These are phyloP conservation scores for Coelastrella sp. DNA, from an alignment of 139 green algal species.

Conservation along the genomic window DNA sequence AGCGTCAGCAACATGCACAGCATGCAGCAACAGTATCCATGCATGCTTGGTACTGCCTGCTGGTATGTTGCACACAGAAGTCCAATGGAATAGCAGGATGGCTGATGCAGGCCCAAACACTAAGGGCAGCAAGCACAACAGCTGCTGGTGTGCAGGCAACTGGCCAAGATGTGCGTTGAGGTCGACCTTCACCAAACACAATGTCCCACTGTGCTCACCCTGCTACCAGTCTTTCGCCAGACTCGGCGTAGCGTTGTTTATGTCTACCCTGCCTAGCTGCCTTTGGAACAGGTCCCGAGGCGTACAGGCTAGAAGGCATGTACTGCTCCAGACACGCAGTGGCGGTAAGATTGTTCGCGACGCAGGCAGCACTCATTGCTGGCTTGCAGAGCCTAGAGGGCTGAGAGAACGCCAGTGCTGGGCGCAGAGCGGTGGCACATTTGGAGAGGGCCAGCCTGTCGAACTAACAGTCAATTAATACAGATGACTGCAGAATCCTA, in stretches of 20 bases:
- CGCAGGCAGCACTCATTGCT: slow-evolving; percentile 31
- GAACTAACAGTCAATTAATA: neutral
- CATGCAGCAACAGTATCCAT: neutral
- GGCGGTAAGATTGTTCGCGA: neutral
- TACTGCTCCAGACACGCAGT: slow-evolving; percentile 37
- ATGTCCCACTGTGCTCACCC: slow-evolving; percentile 55
- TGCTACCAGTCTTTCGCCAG: slow-evolving; percentile 79
- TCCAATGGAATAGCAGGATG: too few species aligned
- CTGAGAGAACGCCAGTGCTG: neutral
- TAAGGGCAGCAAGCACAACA: neutral
- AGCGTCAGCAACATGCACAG: neutral
- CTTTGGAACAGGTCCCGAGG: slow-evolving; percentile 55
- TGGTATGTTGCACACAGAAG: too few species aligned
- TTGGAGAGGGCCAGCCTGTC: neutral
- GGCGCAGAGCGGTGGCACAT: neutral
- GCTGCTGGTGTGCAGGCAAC: neutral
- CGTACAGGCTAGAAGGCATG: slow-evolving; percentile 26
- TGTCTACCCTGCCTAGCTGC: slow-evolving; percentile 63
- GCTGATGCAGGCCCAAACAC: neutral
- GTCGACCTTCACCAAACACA: neutral
- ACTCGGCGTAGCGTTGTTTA: slow-evolving; percentile 74
- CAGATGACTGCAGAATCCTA: neutral
- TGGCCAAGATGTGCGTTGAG: too few species aligned
- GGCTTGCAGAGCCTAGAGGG: neutral
- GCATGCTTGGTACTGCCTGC: too few species aligned